Percentiles rank a stretch among this genome's conserved stretches.
These are phyloP conservation scores for Pleurotus pulmonarius DNA, from an alignment of 768 basidiomycete species.

Conservation along the genomic window DNA sequence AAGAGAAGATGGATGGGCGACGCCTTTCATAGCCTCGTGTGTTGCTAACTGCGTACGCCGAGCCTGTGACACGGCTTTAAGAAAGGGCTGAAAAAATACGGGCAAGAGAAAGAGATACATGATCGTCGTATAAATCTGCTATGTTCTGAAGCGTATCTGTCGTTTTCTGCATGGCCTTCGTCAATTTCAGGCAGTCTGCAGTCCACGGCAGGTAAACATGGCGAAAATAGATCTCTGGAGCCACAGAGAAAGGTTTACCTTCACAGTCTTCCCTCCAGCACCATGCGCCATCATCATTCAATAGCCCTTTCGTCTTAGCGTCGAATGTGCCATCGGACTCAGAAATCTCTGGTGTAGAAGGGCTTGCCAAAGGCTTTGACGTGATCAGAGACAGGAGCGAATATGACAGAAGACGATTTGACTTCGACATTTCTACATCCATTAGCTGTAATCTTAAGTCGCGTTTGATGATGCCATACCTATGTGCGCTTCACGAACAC, in stretches of 20 bases:
- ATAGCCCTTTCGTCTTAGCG: slow-evolving; percentile 45
- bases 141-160: slow-evolving; percentile 70
- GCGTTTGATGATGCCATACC: slow-evolving; percentile 36
- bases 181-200: slow-evolving; percentile 71
- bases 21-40: slow-evolving; percentile 71
- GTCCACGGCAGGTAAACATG: no score
- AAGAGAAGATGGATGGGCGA: slow-evolving; percentile 69
- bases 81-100: background rate
- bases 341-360: slow-evolving; percentile 41
- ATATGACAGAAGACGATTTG: slow-evolving; percentile 70
- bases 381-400: slow-evolving; percentile 74
- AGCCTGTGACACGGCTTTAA: slow-evolving; percentile 42
- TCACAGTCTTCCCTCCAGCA: slow-evolving; percentile 81
- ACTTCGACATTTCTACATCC: slow-evolving; percentile 68
- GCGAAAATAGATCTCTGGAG: background rate
- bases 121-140: slow-evolving; percentile 76
- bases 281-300: slow-evolving; percentile 77
- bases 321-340: slow-evolving; percentile 30
- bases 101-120: slow-evolving; percentile 40
- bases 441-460: background rate
- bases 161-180: slow-evolving; percentile 74
- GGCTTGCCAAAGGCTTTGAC: slow-evolving; percentile 53
- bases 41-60: slow-evolving; percentile 67
- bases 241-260: slow-evolving; percentile 33
- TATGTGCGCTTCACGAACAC: slow-evolving; percentile 61